These are phyloP conservation scores for Rehmannia glutinosa DNA, from an alignment of 257 asterid genomes.

Conservation along the genomic window DNA sequence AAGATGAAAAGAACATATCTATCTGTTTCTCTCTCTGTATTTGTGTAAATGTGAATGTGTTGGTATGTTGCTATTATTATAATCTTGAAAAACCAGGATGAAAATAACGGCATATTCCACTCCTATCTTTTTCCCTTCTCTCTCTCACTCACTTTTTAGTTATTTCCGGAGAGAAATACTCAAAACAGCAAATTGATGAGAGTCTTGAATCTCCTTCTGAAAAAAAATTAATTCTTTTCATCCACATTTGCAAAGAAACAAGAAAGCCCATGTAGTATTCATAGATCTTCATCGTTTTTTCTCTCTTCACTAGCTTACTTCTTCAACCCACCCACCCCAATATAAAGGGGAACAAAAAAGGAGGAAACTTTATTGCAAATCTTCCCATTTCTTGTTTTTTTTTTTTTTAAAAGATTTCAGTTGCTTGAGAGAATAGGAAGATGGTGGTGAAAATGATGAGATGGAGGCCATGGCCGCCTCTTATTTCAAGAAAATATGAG, in stretches of 20 bases:
- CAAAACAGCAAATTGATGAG: conserved; percentile 1
- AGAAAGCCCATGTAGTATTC: conserved; percentile 13
- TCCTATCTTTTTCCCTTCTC: neutral
- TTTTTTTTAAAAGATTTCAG: no score
- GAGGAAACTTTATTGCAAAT: neutral
- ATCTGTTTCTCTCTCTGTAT: neutral
- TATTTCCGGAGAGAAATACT: conserved; percentile 14
- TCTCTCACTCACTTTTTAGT: neutral
- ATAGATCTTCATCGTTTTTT: neutral
- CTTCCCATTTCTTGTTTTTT: neutral
- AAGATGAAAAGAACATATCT: no score
- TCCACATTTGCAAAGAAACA: conserved; percentile 20
- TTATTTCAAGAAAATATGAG: conserved; percentile 54
- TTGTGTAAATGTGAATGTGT: neutral
- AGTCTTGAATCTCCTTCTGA: conserved; percentile 5
- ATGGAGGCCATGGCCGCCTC: conserved; percentile 99
- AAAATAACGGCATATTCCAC: conserved; percentile 40
- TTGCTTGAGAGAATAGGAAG: conserved; percentile 33
- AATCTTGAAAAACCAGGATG: conserved; percentile 25
- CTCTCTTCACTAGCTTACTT: neutral
- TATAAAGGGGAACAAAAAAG: neutral
- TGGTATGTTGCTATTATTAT: conserved; percentile 24
- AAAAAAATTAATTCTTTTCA: neutral
- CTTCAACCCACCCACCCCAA: neutral
- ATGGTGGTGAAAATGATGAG: conserved; percentile 93